Evolutionary conservation across 345 rosid species (phyloP), one percentile per base, ranked within the genome.

Genomic region (Populus deltoides): DNA sequence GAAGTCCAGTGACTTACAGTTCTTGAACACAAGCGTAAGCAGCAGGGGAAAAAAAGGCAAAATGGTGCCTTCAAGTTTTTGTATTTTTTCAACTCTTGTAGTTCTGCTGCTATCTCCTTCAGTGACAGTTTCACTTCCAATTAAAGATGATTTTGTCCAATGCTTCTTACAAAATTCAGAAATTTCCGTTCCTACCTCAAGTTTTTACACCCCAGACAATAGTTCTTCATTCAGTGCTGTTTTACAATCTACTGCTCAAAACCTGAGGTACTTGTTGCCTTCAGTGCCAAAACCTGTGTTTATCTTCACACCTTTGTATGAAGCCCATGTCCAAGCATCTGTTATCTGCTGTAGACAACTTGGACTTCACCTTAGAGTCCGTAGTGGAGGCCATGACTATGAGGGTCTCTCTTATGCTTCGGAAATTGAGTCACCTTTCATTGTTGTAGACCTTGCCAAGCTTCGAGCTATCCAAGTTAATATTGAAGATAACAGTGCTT

Each of bases 221-320:
- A 74, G 11, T 6, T 38, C 81, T 25, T 63, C 78, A 2, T 82
- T 82, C 81, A 17, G 61, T 35, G 29, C 84, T 3, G 15, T 63
- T 29, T 36, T 82, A 18, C 66, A 51, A 17, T 82, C 84, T 24
- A 16, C 84, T 0, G 84, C 84, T 68, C 81, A 78, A 10, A 82
- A 82, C 71, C 81, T 82, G 35, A 55, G 84, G 6, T 82, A 69
- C 73, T 33, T 74, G n/a, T 18, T 74, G 22, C 81, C 84, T 51
- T 74, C 81, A 7, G 84, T 71, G 8, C 75, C 78, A 1, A 82
- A 82, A 41, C 84, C 84, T 18, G 62, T 29, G 17, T 77, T 78
- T 62, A 82, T 82, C 45, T 82, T 82, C 81, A 82, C 84, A 1
- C 84, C 84, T 16, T 33, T 71, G 25, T 74, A 62, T 12, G 84